Conservation (phyloP, 2,329 filamentous ascomycete genomes). For the Massarina eburnea region DNA sequence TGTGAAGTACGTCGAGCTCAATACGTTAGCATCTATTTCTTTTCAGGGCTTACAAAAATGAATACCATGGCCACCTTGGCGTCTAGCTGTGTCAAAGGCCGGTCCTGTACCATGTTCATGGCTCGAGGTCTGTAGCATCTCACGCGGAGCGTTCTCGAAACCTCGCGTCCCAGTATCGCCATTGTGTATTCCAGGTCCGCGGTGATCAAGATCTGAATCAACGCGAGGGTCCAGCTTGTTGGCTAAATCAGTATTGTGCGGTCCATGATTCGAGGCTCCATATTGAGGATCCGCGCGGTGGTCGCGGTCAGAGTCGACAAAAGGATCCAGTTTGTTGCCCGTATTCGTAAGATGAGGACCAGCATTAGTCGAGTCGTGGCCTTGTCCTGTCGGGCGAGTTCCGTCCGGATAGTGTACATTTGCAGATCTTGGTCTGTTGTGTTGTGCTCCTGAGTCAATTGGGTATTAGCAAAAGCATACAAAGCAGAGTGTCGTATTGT, state of each 20-base stretch:
- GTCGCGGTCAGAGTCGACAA: conserved; percentile 24
- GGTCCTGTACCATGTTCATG: no score
- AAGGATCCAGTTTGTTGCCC: conserved; percentile 35
- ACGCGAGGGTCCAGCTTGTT: conserved; percentile 32
- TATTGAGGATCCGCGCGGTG: conserved; percentile 5
- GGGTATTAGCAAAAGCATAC: no score
- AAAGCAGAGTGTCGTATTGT: not conserved
- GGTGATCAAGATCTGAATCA: conserved; percentile 18
- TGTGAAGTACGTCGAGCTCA: not conserved
- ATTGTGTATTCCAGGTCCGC: not conserved
- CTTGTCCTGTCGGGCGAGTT: not conserved
- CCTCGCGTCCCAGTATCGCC: not conserved
- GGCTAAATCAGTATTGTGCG: conserved; percentile 30
- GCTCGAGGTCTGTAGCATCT: not conserved
- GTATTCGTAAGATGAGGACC: conserved; percentile 32
- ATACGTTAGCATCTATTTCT: not conserved
- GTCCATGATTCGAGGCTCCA: conserved; percentile 28
- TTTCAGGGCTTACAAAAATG: not conserved
- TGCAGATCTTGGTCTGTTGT: not conserved
- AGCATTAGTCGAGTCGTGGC: not conserved
- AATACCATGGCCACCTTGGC: no score
- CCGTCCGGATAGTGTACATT: not conserved
- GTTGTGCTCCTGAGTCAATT: no score
- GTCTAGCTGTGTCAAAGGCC: no score
- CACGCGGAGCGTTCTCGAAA: not conserved